Conservation (phyloP, 2,329 filamentous ascomycete species). For the Fusarium burgessii region DNA sequence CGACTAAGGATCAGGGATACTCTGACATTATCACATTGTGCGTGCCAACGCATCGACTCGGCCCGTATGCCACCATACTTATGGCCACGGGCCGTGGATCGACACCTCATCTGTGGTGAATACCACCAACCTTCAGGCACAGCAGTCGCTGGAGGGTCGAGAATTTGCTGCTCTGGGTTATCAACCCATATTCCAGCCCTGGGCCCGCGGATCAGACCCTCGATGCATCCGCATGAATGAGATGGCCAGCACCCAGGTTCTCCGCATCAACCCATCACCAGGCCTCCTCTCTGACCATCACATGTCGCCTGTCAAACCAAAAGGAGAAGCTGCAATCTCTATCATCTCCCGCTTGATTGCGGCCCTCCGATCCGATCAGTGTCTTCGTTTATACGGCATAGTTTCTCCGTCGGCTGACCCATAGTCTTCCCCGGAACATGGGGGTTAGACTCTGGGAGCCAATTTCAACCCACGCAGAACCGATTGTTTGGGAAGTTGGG, state of each 20-base stretch:
- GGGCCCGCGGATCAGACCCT: constrained; percentile 37
- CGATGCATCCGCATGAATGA: constrained; percentile 37
- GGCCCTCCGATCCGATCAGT: constrained; percentile 42
- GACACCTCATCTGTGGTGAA: constrained; percentile 22
- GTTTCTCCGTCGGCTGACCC: constrained; percentile 42
- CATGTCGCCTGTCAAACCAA: constrained; percentile 36
- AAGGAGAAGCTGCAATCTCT: constrained; percentile 32
- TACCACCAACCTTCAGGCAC: constrained; percentile 31
- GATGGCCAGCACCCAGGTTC: constrained; percentile 35
- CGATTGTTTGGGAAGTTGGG: constrained; percentile 36
- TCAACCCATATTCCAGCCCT: constrained; percentile 5
- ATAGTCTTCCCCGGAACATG: constrained; percentile 29
- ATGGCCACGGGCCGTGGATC: constrained; percentile 31
- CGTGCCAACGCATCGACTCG: constrained; percentile 31
- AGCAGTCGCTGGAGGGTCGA: background rate
- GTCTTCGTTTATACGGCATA: constrained; percentile 25
- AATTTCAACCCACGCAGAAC: constrained; percentile 23
- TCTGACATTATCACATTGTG: constrained; percentile 28
- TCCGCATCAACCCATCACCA: constrained; percentile 45
- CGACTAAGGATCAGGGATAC: background rate
- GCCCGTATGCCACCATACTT: constrained; percentile 21
- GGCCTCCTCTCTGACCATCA: constrained; percentile 34
- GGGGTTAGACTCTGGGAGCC: constrained; percentile 6
- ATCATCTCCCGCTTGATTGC: constrained; percentile 7
- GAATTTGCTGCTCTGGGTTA: background rate